These are phyloP conservation scores for Solanum ossicruentum DNA, from an alignment of 257 asterid genomes.

Conservation along the genomic window DNA sequence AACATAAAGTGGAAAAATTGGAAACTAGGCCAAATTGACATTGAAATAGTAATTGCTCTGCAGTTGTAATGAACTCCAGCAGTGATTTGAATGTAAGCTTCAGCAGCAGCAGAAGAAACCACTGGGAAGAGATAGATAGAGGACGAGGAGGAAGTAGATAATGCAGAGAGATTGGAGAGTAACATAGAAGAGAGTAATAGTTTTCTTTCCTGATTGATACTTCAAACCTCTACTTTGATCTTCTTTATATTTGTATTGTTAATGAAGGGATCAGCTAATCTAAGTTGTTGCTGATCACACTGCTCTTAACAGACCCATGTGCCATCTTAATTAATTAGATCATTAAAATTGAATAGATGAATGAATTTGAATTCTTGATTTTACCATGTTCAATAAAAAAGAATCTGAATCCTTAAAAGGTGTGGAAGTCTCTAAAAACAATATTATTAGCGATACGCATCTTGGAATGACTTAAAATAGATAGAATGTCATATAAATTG, in stretches of 20 bases:
- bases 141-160: neutral
- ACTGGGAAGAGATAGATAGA: neutral
- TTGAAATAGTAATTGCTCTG: neutral
- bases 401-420: neutral
- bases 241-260: neutral
- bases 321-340: neutral
- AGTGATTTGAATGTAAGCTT: neutral
- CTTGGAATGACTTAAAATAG: neutral
- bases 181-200: neutral
- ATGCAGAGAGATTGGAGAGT: neutral
- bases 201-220: neutral
- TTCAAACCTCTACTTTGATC: neutral
- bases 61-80: neutral
- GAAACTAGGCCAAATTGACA: neutral
- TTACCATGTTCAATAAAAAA: neutral
- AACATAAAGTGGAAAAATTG: neutral
- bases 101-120: neutral
- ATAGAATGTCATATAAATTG: neutral
- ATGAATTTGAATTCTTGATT: neutral
- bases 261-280: neutral
- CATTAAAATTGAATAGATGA: neutral
- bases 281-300: neutral
- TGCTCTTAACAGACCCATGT: neutral
- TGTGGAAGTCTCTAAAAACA: neutral
- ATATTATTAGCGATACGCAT: neutral